Base-by-base conservation (phyloP, 2,329 filamentous ascomycete genomes). In the Penicillium nordicum region DNA sequence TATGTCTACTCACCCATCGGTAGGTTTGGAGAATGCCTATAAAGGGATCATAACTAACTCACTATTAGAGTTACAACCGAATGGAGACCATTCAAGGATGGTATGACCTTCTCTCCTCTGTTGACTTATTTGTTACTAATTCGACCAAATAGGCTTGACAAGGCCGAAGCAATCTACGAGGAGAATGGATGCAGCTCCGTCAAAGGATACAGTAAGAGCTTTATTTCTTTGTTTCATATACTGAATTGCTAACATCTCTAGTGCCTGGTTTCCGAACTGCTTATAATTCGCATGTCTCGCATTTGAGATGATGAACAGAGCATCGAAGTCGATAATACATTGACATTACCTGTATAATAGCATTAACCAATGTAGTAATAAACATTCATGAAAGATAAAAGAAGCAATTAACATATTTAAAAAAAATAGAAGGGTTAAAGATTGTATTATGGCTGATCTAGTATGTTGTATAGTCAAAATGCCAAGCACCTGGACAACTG, bases 1-100 rank as follows among this genome's bases (percentile, higher is more conserved):
- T 56, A 67, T 87, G 57, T 82, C 78, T 18, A 86, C 84, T 5
- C 84, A 87, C 73, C 84, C 84, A 27, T 79, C 80, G 44, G 74
- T 76, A 67, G 57, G 71, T 50, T 43, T 16, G 6, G 14, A 30
- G 4, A 25, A 21, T 7, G 2, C 2, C 3, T 4, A 14, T 11
- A 5, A 5, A 8, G 0, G 6, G n/a, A 21, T 21, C 5, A 7
- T 37, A 12, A 34, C 53, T 66, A 47, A 14, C n/a, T 16, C 37
- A 6, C 14, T 37, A 40, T 16, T 58, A 74, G 63, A 79, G 76
- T 60, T 79, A 82, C 59, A 84, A 83, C 56, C 77, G 84, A 4
- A 75, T 81, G 61, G 79, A 81, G 65, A 77, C 80, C 63, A 83
- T 87, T 51, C 67, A 76, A 40, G 78, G 77, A 63, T 84, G 81